A percentile compares a stretch with the other conserved stretches of the same genome.
Evolutionary conservation across 805 yeast genomes (phyloP).

Genomic region (Kockiozyma suomiensis): DNA sequence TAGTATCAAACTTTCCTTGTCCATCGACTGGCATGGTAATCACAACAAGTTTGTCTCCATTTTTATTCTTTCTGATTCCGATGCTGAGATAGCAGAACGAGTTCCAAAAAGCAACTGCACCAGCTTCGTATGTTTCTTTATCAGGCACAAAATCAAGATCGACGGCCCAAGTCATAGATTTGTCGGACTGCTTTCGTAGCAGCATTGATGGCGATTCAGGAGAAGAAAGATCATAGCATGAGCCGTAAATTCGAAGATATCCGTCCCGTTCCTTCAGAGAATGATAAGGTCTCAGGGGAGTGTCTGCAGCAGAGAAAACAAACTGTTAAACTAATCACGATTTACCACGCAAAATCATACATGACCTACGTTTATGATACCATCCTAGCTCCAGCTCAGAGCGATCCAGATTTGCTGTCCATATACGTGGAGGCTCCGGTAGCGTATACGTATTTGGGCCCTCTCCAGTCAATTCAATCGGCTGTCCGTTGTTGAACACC

Average conservation of each 20-base stretch:
- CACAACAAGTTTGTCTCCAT: background rate
- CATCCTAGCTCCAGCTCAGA: slow-evolving; percentile 2
- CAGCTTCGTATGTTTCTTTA: slow-evolving; percentile 5
- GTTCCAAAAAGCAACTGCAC: slow-evolving; percentile 8
- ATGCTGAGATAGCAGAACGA: background rate
- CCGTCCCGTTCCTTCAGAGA: background rate
- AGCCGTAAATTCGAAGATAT: background rate
- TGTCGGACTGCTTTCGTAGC: slow-evolving; percentile 2
- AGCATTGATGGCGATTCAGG: slow-evolving; percentile 14
- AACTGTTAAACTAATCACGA: too few relatives aligned
- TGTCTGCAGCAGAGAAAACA: background rate
- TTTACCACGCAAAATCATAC: background rate
- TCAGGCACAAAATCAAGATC: background rate
- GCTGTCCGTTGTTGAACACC: background rate
- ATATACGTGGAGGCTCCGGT: background rate
- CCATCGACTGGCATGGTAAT: slow-evolving; percentile 4
- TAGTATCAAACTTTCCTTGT: background rate
- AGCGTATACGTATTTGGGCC: background rate
- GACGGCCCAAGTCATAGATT: background rate
- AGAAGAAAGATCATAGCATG: background rate
- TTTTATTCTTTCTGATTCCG: background rate
- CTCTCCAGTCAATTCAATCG: background rate
- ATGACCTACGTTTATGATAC: slow-evolving; percentile 4
- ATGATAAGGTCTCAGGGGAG: slow-evolving; percentile 3
- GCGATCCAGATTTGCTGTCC: background rate